Conservation (phyloP, 495 filamentous ascomycete genomes). For the Aspergillus haitiensis region DNA sequence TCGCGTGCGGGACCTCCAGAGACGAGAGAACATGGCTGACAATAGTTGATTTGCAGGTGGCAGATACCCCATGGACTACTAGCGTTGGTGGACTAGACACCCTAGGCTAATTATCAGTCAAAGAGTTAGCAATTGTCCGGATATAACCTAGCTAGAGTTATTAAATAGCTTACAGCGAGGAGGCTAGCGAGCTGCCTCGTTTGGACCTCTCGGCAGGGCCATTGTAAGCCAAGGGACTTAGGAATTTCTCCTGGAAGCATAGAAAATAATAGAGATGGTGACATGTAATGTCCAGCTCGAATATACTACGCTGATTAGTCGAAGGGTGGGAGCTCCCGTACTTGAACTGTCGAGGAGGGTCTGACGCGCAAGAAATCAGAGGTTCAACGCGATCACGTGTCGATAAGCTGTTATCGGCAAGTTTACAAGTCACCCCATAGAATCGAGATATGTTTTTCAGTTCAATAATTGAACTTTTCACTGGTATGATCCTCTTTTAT, state of each 20-base stretch:
- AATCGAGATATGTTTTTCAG: background rate
- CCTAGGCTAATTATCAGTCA: conserved; percentile 33
- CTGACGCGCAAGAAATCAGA: background rate
- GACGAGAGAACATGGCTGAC: conserved; percentile 59
- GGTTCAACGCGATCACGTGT: background rate
- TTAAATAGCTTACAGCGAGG: conserved; percentile 49
- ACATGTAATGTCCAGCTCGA: background rate
- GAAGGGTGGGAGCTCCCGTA: background rate
- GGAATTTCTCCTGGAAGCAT: conserved; percentile 41
- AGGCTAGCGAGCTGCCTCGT: conserved; percentile 62
- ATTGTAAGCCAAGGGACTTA: conserved; percentile 51
- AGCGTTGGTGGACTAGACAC: conserved; percentile 57
- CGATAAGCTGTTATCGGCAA: background rate
- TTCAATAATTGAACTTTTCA: background rate
- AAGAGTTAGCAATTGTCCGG: conserved; percentile 20
- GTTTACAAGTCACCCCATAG: background rate
- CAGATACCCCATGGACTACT: conserved; percentile 80
- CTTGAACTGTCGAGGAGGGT: background rate
- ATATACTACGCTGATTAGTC: too few species aligned
- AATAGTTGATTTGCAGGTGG: conserved; percentile 86
- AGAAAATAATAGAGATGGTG: conserved; percentile 5
- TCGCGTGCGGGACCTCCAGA: conserved; percentile 59
- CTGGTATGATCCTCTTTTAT: background rate
- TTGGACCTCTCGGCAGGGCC: conserved; percentile 65
- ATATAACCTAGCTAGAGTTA: background rate